Conservation (phyloP, 2,329 filamentous ascomycete species). For the Paradendryphiella salina region DNA sequence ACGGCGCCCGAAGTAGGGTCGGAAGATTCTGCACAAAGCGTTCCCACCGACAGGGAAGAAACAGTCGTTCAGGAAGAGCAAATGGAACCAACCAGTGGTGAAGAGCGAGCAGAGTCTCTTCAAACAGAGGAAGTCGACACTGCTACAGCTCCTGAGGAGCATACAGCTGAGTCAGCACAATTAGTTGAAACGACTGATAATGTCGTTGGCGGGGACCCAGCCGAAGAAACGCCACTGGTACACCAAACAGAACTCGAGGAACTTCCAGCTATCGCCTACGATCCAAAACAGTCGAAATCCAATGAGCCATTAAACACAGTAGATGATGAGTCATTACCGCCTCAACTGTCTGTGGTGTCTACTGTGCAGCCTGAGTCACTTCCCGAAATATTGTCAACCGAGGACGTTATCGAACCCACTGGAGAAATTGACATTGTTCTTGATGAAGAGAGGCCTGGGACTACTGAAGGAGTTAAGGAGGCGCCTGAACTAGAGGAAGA, state of each 20-base stretch:
- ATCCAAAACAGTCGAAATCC: background rate
- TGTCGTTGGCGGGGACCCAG: background rate
- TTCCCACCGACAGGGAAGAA: background rate
- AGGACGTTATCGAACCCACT: conserved; percentile 1
- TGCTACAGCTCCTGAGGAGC: background rate
- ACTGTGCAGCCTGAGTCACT: background rate
- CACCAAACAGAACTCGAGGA: background rate
- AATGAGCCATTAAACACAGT: conserved; percentile 10
- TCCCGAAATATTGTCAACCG: background rate
- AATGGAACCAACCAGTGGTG: background rate
- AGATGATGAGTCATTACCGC: conserved; percentile 4
- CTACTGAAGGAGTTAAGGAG: conserved; percentile 1
- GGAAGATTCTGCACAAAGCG: background rate
- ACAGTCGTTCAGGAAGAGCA: background rate
- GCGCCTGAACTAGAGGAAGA: conserved; percentile 3
- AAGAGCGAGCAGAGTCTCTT: conserved; percentile 6
- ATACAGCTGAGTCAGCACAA: conserved; percentile 1
- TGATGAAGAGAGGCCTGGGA: background rate
- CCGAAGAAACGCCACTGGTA: background rate
- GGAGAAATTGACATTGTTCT: background rate
- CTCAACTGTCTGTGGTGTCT: background rate
- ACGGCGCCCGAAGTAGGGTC: conserved; percentile 1
- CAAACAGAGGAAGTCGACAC: background rate
- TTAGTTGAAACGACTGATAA: background rate
- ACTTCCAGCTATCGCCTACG: background rate